Conservation (phyloP, 1,139 yeast species). For the Hemisphaericaspora lyxosophila region DNA sequence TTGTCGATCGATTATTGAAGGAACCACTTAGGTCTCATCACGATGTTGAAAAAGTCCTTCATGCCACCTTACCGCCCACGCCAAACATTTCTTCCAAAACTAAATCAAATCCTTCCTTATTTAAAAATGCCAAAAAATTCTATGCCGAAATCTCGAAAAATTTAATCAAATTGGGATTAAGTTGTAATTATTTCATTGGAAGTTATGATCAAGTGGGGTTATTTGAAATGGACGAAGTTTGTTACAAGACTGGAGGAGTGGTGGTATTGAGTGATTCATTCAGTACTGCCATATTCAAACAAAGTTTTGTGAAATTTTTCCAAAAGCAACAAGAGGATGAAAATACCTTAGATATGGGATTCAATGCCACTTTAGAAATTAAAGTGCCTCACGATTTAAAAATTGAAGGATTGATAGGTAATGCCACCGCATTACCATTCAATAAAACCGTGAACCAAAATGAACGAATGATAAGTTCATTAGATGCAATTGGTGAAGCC, state of each 20-base stretch:
- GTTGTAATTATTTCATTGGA: constrained; percentile 60
- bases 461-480: constrained; percentile 27
- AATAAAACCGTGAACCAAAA: constrained; percentile 21
- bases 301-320: constrained; percentile 57
- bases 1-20: constrained; percentile 48
- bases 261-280: constrained; percentile 65
- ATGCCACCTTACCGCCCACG: constrained; percentile 33
- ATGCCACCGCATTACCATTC: constrained; percentile 45
- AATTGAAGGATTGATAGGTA: constrained; percentile 60
- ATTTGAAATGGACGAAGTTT: constrained; percentile 60
- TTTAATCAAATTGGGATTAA: constrained; percentile 45
- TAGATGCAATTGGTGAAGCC: constrained; percentile 45
- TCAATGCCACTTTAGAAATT: constrained; percentile 60
- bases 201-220: constrained; percentile 69
- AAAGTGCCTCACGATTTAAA: constrained; percentile 49
- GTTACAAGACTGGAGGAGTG: constrained; percentile 60
- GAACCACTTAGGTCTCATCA: constrained; percentile 61
- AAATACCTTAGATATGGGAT: constrained; percentile 46
- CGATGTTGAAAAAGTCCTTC: constrained; percentile 49
- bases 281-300: constrained; percentile 63
- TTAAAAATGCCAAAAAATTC: constrained; percentile 36
- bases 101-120: constrained; percentile 33
- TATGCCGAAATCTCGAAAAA: constrained; percentile 46
- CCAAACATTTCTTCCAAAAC: constrained; percentile 24
- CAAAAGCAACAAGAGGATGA: constrained; percentile 31